These are phyloP conservation scores for Alternaria solani DNA, from an alignment of 2,329 filamentous ascomycete species.

Conservation along the genomic window DNA sequence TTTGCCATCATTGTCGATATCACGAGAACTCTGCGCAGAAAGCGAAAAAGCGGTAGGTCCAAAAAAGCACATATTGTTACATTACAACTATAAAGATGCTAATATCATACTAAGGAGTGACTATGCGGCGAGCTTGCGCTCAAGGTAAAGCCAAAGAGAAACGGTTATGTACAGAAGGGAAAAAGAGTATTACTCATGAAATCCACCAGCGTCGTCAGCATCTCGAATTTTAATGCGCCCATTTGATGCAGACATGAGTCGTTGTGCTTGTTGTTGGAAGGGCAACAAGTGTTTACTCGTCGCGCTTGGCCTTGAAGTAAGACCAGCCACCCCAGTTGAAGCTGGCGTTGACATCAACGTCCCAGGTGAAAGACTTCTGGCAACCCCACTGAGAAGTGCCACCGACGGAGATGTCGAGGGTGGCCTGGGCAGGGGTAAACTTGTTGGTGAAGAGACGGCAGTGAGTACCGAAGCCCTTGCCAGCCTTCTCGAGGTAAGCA, in stretches of 20 bases:
- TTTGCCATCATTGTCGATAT: too few species aligned
- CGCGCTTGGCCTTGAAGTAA: slow-evolving; percentile 12
- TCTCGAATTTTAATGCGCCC: not conserved
- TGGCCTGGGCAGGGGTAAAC: slow-evolving; percentile 27
- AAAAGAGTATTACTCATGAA: slow-evolving; percentile 6
- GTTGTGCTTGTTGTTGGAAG: not conserved
- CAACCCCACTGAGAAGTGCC: slow-evolving; percentile 27
- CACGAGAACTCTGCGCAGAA: not conserved
- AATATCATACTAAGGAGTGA: slow-evolving; percentile 15
- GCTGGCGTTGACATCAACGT: slow-evolving; percentile 31
- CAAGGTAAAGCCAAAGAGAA: slow-evolving; percentile 15
- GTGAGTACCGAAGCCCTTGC: slow-evolving; percentile 35
- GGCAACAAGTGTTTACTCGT: slow-evolving; percentile 15
- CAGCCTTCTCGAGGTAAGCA: slow-evolving; percentile 33
- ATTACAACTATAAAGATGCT: slow-evolving; percentile 11
- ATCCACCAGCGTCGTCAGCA: slow-evolving; percentile 1
- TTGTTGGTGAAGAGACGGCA: slow-evolving; percentile 40
- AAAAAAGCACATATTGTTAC: slow-evolving; percentile 9
- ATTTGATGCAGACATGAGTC: slow-evolving; percentile 4
- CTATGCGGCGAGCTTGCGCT: slow-evolving; percentile 8
- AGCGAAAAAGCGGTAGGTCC: not conserved
- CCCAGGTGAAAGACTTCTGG: slow-evolving; percentile 36
- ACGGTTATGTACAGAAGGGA: slow-evolving; percentile 7
- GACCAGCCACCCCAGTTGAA: slow-evolving; percentile 30
- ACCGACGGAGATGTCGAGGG: slow-evolving; percentile 28